Base-by-base conservation (phyloP, 345 rosid species). In the Pistacia integerrima region DNA sequence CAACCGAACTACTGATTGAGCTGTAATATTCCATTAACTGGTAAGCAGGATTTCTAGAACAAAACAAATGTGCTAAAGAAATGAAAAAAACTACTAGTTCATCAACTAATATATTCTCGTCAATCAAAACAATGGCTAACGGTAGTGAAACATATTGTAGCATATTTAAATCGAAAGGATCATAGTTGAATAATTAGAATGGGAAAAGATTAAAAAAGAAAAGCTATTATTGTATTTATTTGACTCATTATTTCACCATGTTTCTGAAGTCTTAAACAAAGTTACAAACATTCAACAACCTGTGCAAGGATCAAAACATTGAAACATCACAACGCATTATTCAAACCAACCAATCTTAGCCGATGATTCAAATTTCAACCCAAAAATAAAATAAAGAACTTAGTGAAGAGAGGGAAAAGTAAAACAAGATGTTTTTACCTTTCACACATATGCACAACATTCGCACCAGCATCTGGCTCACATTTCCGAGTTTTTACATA, bases 401-500 rank as follows among this genome's bases (percentile, higher is more conserved):
- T 30, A 36, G 28, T 56, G 30, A 64, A 13, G 18, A 38, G 7
- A 55, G 33, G 33, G 7, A 48, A 59, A 36, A 25, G 35, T 13
- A 55, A 22, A 48, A 11, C 12, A 33, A 35, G 57, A 56, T 9
- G 30, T 46, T 22, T 81, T 80, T 79, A 78, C 97, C 97, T 95
- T 85, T 88, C 94, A 68, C 99, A 93, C 46, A 85, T 88, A 78
- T 88, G 69, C 70, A 92, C 93, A 22, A 90, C 90, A 74, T 85
- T 74, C 4, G 83, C 84, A 64, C 91, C 88, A 30, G 97, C 98
- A 82, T 88, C 89, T 4, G 90, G 92, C 76, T 90, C 92, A 73
- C 98, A 92, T 75, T 93, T 89, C 36, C 93, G 88, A 11, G 97
- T 95, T 83, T 90, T 84, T 35, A 90, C 92, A 56, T 67, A 83